These are phyloP conservation scores for Acidomyces sp. DNA, from an alignment of 495 filamentous ascomycete species.

Conservation along the genomic window DNA sequence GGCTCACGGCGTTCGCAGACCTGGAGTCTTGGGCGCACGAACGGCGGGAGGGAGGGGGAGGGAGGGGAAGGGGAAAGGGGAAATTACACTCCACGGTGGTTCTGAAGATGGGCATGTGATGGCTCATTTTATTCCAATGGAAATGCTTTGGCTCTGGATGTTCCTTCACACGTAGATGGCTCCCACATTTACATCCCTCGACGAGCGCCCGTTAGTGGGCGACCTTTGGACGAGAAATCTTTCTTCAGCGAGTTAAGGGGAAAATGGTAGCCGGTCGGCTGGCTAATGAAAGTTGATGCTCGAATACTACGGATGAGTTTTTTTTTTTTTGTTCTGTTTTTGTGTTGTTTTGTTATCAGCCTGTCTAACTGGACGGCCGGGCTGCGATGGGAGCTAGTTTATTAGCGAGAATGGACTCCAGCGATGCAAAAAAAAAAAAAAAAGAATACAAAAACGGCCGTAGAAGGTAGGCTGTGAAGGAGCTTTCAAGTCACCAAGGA, in stretches of 20 bases:
- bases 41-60: too few relatives aligned
- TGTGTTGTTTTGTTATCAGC: too few relatives aligned
- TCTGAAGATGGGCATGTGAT: background rate
- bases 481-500: too few relatives aligned
- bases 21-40: conserved; percentile 9
- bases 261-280: background rate
- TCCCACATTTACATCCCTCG: too few relatives aligned
- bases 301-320: too few relatives aligned
- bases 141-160: background rate
- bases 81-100: background rate
- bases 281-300: background rate
- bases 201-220: too few relatives aligned
- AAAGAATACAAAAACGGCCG: background rate
- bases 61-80: too few relatives aligned
- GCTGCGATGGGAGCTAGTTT: too few relatives aligned
- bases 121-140: background rate
- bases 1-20: conserved; percentile 8
- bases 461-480: background rate
- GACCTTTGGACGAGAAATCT: background rate
- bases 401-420: too few relatives aligned
- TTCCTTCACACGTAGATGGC: background rate
- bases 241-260: background rate
- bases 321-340: too few relatives aligned
- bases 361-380: too few relatives aligned
- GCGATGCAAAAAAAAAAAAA: too few relatives aligned